These are phyloP conservation scores for Venturia pyrina DNA, from an alignment of 2,329 filamentous ascomycete species.

Conservation along the genomic window DNA sequence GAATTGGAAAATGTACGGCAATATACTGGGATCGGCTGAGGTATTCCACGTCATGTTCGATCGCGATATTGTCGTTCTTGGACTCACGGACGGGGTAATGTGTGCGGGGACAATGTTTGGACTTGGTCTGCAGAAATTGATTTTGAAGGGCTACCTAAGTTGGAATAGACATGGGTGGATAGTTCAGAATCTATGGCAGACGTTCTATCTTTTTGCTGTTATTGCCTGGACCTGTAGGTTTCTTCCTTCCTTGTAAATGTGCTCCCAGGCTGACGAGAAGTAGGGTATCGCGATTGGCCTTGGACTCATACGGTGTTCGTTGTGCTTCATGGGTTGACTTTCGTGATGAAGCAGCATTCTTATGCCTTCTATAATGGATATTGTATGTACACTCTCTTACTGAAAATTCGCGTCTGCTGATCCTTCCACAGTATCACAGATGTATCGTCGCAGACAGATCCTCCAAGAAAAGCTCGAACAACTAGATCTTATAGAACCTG, in stretches of 20 bases:
- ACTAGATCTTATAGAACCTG: conserved; percentile 44
- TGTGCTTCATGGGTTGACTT: conserved; percentile 61
- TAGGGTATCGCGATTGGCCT: conserved; percentile 57
- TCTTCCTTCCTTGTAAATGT: not conserved
- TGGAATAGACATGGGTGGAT: conserved; percentile 66
- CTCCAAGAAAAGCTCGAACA: conserved; percentile 44
- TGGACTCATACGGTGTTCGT: conserved; percentile 78
- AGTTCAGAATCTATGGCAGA: conserved; percentile 66
- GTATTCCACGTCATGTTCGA: conserved; percentile 60
- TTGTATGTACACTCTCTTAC: conserved; percentile 24
- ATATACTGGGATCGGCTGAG: conserved; percentile 58
- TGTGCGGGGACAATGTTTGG: conserved; percentile 56
- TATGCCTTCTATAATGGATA: conserved; percentile 74
- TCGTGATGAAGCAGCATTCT: conserved; percentile 78
- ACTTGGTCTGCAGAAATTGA: conserved; percentile 52
- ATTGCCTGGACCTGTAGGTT: conserved; percentile 47
- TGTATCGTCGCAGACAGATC: conserved; percentile 40
- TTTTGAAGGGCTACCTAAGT: conserved; percentile 48
- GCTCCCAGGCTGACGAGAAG: conserved; percentile 20
- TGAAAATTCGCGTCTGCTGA: conserved; percentile 6
- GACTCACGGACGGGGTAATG: conserved; percentile 59
- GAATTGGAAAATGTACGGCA: conserved; percentile 62
- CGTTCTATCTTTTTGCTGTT: conserved; percentile 49
- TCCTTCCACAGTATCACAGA: conserved; percentile 39
- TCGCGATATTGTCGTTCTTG: conserved; percentile 40